Percentiles rank a stretch among this genome's conserved stretches.
Evolutionary conservation across 2,329 filamentous ascomycete species (phyloP).

Genomic region (Hymenoscyphus fraxineus): DNA sequence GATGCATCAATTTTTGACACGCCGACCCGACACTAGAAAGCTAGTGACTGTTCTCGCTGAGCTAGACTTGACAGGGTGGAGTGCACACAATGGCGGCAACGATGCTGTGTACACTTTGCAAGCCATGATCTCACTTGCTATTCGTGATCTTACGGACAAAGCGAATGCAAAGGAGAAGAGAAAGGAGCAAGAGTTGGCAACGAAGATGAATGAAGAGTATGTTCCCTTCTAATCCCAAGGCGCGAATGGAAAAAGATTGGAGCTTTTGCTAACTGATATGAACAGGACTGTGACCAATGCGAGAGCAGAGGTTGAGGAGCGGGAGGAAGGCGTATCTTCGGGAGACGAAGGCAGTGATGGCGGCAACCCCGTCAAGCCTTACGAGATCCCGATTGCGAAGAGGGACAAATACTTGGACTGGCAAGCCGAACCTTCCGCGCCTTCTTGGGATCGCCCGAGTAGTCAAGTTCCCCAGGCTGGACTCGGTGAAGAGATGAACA

Average conservation of each 20-base stretch:
- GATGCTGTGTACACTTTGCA: slow-evolving; percentile 78
- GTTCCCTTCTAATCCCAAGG: not conserved
- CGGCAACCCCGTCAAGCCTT: slow-evolving; percentile 14
- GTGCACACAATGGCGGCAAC: slow-evolving; percentile 85
- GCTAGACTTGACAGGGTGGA: slow-evolving; percentile 57
- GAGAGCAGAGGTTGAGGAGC: slow-evolving; percentile 11
- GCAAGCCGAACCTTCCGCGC: too few relatives aligned
- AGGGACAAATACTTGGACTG: too few relatives aligned
- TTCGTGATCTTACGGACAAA: slow-evolving; percentile 33
- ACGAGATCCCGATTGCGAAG: not conserved
- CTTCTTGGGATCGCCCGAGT: too few relatives aligned
- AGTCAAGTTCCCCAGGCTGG: not conserved
- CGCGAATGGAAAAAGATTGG: not conserved
- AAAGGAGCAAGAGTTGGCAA: not conserved
- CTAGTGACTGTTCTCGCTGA: slow-evolving; percentile 60
- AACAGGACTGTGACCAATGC: slow-evolving; percentile 19
- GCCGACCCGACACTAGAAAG: slow-evolving; percentile 49
- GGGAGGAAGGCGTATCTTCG: slow-evolving; percentile 28
- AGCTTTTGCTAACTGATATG: not conserved
- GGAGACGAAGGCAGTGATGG: slow-evolving; percentile 28
- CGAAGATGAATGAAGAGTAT: slow-evolving; percentile 18
- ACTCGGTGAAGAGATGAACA: not conserved
- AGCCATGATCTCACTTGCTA: slow-evolving; percentile 62
- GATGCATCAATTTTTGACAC: slow-evolving; percentile 63
- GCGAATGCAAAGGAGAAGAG: slow-evolving; percentile 14